Percentiles rank a stretch among this genome's conserved stretches.
Conservation (phyloP, 768 basidiomycete genomes). For the Fibroporia radiculosa region DNA sequence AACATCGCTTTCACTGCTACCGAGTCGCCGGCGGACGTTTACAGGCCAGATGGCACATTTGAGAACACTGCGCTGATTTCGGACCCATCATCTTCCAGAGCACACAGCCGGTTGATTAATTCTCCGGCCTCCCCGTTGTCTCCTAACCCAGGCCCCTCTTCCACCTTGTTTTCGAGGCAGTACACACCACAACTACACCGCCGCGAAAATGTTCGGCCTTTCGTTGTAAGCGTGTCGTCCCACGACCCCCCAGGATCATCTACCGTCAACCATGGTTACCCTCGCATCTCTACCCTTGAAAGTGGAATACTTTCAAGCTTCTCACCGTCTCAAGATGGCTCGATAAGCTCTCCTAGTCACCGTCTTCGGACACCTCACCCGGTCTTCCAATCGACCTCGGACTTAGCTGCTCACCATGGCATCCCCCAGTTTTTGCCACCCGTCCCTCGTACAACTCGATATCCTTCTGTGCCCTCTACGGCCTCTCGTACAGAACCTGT, state of each 20-base stretch:
- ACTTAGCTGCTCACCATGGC: slow-evolving; percentile 73
- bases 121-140: slow-evolving; percentile 9
- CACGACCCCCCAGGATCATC: slow-evolving; percentile 18
- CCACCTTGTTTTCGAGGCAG: slow-evolving; percentile 21
- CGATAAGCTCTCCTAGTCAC: slow-evolving; percentile 42
- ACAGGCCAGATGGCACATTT: slow-evolving; percentile 12
- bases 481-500: slow-evolving; percentile 19
- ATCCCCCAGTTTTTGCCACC: slow-evolving; percentile 66
- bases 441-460: slow-evolving; percentile 53
- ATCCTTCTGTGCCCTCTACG: slow-evolving; percentile 28
- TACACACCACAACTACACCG: slow-evolving; percentile 13
- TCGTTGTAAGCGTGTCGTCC: slow-evolving; percentile 19
- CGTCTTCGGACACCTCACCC: slow-evolving; percentile 63
- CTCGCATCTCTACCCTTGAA: slow-evolving; percentile 32
- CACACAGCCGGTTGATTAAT: slow-evolving; percentile 9
- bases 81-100: slow-evolving; percentile 21
- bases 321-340: slow-evolving; percentile 43
- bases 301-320: slow-evolving; percentile 47
- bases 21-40: slow-evolving; percentile 13
- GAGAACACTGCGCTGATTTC: slow-evolving; percentile 20
- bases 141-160: slow-evolving; percentile 9
- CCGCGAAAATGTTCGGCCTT: slow-evolving; percentile 19
- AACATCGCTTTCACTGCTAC: slow-evolving; percentile 6
- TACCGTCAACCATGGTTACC: slow-evolving; percentile 20
- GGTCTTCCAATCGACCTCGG: slow-evolving; percentile 58